A percentile compares a stretch with the other conserved stretches of the same genome.
These are phyloP conservation scores for Pleurotus cornucopiae DNA, from an alignment of 768 basidiomycete species.

Conservation along the genomic window DNA sequence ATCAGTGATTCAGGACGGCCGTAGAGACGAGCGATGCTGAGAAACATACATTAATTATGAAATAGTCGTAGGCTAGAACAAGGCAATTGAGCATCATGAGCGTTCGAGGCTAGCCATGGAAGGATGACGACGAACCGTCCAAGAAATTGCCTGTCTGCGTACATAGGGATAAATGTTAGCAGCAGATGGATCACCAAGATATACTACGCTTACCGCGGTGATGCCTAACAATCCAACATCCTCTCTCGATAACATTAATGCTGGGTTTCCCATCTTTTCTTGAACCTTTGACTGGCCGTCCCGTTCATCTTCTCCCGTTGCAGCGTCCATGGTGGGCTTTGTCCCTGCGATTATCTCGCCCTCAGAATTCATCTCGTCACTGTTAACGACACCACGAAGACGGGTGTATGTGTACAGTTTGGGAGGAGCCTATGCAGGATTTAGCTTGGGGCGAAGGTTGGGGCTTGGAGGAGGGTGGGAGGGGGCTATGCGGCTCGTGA, in stretches of 20 bases:
- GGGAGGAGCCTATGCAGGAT: no score
- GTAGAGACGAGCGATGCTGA: neutral
- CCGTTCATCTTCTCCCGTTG: no score
- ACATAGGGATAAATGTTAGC: neutral
- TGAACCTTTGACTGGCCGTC: no score
- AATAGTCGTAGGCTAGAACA: slow-evolving; percentile 58
- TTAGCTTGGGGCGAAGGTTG: no score
- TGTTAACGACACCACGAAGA: no score
- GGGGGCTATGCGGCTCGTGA: no score
- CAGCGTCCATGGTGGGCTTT: no score
- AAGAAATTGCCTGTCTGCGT: slow-evolving; percentile 65
- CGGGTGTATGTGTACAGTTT: no score
- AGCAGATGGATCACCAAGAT: neutral
- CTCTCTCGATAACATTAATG: slow-evolving; percentile 27
- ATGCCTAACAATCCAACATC: slow-evolving; percentile 62
- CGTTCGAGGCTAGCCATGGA: slow-evolving; percentile 11
- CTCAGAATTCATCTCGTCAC: no score
- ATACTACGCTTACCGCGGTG: slow-evolving; percentile 45
- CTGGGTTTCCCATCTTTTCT: slow-evolving; percentile 7
- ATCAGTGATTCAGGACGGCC: no score
- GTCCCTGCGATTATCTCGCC: no score
- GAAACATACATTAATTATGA: slow-evolving; percentile 58
- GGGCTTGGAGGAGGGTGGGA: no score
- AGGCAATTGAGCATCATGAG: neutral
- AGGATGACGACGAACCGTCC: slow-evolving; percentile 38